Evolutionary conservation across 495 filamentous ascomycete species (phyloP), one percentile per base, ranked within the genome.

Genomic region (Parathielavia appendiculata): DNA sequence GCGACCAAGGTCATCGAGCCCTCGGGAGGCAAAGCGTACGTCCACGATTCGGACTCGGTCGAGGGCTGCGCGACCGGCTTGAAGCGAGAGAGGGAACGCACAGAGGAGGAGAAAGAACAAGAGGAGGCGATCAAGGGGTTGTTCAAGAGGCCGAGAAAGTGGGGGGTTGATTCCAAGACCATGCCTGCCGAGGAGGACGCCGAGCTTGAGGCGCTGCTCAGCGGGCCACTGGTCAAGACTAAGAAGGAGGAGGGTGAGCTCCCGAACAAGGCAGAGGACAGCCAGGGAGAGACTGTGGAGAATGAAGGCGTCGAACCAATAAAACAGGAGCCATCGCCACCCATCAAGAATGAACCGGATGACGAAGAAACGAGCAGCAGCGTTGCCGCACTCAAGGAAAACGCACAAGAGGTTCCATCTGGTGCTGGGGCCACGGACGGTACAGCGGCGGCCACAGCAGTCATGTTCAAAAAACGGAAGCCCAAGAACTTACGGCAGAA

Each of bases 391-490:
- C n/a, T 22, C 19, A 41, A 14, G 14, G 50, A 13, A 26, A 20
- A 8, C 20, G 20, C 10, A 5, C 34, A 34, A 1, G 14, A 1
- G 3, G 17, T 40, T 2, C 9, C 19, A n/a, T 40, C 54, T 14
- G 14, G 17, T 12, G 30, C 38, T 9, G 41, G 7, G 9, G 53
- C 6, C 11, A 14, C 20, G 30, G 51, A 54, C 6, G 12, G 1
- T 23, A 22, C 20, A 23, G 41, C 36, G 8, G 57, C 23, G 11
- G 60, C 52, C 1, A 57, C 72, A 1, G 61, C 66, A 0, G 78
- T 92, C 19, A 74, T 93, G 13, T 97, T 97, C 76, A 97, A 95
- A 74, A 95, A 95, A 73, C 83, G 92, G 61, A 96, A 93, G 67
- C 79, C 86, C 1, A 95, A 91, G 69, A 82, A 83, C 35, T 81